Conservation (phyloP, 1,284 basidiomycete species). For the Moniliella sp. region DNA sequence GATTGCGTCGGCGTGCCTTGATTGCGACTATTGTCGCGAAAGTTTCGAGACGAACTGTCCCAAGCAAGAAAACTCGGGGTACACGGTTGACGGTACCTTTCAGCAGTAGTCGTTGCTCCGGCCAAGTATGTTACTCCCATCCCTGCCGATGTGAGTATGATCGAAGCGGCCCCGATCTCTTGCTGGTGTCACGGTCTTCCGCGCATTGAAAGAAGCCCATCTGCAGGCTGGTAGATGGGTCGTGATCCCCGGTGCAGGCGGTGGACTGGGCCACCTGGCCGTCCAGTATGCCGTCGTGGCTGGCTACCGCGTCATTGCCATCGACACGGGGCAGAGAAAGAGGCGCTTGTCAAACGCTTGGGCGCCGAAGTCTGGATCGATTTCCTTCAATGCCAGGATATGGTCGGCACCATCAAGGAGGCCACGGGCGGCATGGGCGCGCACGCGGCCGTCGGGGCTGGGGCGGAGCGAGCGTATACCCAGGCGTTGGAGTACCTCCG, state of each 20-base stretch:
- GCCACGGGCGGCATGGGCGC: slow-evolving; percentile 51
- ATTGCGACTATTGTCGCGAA: slow-evolving; percentile 54
- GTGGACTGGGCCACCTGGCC: slow-evolving; percentile 39
- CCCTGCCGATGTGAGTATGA: too few species aligned
- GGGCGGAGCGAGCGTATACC: slow-evolving; percentile 43
- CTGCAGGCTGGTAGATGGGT: slow-evolving; percentile 53
- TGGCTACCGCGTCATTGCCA: slow-evolving; percentile 51
- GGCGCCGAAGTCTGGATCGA: slow-evolving; percentile 63
- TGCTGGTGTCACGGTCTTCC: slow-evolving; percentile 55
- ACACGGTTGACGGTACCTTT: slow-evolving; percentile 62
- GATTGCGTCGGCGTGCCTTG: slow-evolving; percentile 41
- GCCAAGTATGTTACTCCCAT: too few species aligned
- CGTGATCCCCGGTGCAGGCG: slow-evolving; percentile 55
- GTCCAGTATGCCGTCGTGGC: slow-evolving; percentile 18
- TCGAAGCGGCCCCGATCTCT: too few species aligned
- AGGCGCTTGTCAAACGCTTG: slow-evolving; percentile 45
- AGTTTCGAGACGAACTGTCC: slow-evolving; percentile 46
- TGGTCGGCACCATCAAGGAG: slow-evolving; percentile 44
- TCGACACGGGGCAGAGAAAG: slow-evolving; percentile 61
- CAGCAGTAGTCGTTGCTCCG: too few species aligned
- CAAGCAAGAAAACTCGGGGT: slow-evolving; percentile 34
- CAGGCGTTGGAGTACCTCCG: slow-evolving; percentile 44
- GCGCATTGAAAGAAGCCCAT: slow-evolving; percentile 55
- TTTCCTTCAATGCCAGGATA: slow-evolving; percentile 43
- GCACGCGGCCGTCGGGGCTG: slow-evolving; percentile 40